Evolutionary conservation across 805 yeast species (phyloP), one percentile per base, ranked within the genome.

Genomic region (Schwanniomyces polymorphus): DNA sequence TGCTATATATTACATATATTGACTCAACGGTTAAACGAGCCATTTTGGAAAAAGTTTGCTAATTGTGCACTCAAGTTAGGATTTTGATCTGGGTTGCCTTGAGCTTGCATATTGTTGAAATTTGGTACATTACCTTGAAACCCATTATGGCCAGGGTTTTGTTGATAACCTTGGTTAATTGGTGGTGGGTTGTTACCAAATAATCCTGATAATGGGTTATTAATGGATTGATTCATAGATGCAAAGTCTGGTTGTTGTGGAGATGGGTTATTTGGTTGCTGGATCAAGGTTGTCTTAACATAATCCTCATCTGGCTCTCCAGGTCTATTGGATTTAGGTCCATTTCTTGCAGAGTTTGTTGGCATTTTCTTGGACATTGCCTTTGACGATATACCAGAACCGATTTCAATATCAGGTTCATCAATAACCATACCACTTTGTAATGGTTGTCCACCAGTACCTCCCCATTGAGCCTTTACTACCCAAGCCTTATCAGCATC

Each of bases 401-500:
- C 98, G 45, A 94, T 88, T 64, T 91, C 97, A 58, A 92, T 94
- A 70, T 94, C 99, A 2, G 99, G 99, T 69, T 94, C 99, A 65
- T 94, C 98, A 63, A 94, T 81, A 12, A 85, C 88, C 59, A 89
- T 70, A 44, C 96, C 96, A 38, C 88, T 78, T 49, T 73, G 82
- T 50, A 94, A 67, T 7, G 91, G 90, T 60, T 77, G 80, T 16
- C 97, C 97, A 43, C 92, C 96, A 38, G 97, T 87, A 57, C 99
- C 99, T 55, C 99, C 99, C 91, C 96, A 91, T 66, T 89, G 92
- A 3, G 98, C 97, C 48, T 79, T 73, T 29, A 82, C 86, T 10
- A 89, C 81, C 99, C 99, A 94, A 52, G 86, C 76, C 60, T 78
- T 82, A 66, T 94, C 99, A 17, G 97, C 97, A 49, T 94, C 99